Evolutionary conservation across 495 filamentous ascomycete genomes (phyloP).

Genomic region (Aspergillus hancockii): DNA sequence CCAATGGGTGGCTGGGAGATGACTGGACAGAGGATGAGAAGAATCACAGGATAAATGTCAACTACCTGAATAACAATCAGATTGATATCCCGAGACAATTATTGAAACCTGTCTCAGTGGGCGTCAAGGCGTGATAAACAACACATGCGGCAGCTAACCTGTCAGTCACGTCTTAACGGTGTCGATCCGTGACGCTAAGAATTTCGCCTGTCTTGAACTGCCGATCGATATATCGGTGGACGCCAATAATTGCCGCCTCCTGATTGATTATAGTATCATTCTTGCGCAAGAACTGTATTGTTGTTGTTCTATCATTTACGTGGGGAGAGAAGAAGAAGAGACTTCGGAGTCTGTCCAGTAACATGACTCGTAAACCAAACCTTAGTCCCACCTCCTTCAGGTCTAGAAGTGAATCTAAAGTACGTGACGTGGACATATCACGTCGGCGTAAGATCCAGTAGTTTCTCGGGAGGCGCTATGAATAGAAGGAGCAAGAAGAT

Average conservation of each 20-base stretch:
- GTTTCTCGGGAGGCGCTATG: not conserved
- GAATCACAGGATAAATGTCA: constrained; percentile 32
- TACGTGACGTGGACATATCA: not conserved
- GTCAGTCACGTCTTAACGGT: not conserved
- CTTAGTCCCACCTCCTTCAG: too few species aligned
- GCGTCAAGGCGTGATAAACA: not conserved
- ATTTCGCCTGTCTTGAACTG: too few species aligned
- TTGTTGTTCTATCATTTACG: too few species aligned
- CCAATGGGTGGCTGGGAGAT: constrained; percentile 42
- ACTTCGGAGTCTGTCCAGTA: too few species aligned
- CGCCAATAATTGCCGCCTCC: too few species aligned
- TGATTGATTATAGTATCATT: too few species aligned
- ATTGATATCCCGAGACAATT: constrained; percentile 34
- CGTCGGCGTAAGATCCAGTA: not conserved
- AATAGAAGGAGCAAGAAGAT: not conserved
- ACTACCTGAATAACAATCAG: constrained; percentile 44
- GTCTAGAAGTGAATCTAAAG: not conserved
- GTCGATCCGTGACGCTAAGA: not conserved
- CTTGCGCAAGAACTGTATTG: too few species aligned
- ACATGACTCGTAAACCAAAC: too few species aligned
- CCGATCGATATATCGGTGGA: too few species aligned
- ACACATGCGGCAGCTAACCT: not conserved
- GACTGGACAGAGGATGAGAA: constrained; percentile 46
- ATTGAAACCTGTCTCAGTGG: not conserved
- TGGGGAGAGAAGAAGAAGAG: too few species aligned